Evolutionary conservation across 768 basidiomycete genomes (phyloP).

Genomic region (Leccinum broughii): DNA sequence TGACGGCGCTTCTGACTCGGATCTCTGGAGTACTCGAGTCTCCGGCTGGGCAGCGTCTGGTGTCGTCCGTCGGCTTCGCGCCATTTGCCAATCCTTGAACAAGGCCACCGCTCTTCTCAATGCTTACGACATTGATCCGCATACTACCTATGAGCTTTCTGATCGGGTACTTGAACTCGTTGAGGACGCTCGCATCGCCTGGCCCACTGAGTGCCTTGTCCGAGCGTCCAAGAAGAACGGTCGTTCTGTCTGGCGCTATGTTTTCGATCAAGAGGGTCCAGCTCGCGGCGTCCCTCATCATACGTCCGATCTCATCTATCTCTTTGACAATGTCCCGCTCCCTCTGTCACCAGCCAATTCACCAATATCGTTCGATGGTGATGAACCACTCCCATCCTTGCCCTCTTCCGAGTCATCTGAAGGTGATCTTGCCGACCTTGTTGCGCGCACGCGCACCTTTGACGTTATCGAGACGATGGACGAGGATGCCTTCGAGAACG

Average conservation of each 20-base stretch:
- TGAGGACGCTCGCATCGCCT: constrained; percentile 72
- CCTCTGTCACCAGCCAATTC: constrained; percentile 41
- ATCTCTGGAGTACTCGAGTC: constrained; percentile 59
- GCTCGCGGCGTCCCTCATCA: constrained; percentile 65
- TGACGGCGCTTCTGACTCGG: constrained; percentile 64
- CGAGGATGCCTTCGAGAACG: constrained; percentile 20
- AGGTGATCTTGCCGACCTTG: constrained; percentile 19
- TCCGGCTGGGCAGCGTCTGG: constrained; percentile 64
- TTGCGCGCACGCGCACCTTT: constrained; percentile 21
- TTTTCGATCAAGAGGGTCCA: constrained; percentile 81
- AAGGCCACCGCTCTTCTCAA: constrained; percentile 63
- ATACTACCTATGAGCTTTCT: constrained; percentile 66
- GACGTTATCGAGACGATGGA: constrained; percentile 31
- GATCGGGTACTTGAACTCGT: constrained; percentile 73
- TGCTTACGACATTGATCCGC: constrained; percentile 67
- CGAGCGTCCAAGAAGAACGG: constrained; percentile 52
- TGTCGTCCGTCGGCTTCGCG: constrained; percentile 67
- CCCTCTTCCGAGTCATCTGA: constrained; percentile 31
- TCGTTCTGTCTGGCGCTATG: constrained; percentile 72
- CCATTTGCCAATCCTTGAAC: constrained; percentile 67
- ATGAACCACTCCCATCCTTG: constrained; percentile 32
- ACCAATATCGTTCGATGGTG: constrained; percentile 36
- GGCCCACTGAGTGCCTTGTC: constrained; percentile 71
- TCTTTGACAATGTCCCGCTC: constrained; percentile 74
- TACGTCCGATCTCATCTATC: constrained; percentile 70